Evolutionary conservation across 139 green algal species (phyloP), one percentile per base, ranked within the genome.

Genomic region (Auxenochlorella pyrenoidosa): DNA sequence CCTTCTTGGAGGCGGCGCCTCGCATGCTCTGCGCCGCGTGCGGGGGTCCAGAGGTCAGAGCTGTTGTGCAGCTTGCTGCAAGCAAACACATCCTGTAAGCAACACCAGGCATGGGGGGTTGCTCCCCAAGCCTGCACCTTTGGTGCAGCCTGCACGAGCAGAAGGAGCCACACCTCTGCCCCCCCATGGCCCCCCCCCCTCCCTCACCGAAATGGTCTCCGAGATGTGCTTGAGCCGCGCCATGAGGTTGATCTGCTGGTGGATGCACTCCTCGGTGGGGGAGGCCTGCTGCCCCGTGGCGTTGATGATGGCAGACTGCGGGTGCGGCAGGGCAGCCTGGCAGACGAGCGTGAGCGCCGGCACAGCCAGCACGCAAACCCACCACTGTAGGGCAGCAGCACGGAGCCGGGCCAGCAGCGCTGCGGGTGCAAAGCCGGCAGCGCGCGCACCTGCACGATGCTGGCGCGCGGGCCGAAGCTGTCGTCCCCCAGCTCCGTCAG

Each of bases 171-270:
- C 47, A 54, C 47, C 6, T 10, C 47, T 54, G 47, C 10, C 47
- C 47, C 47, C 47, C 47, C 8, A 18, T 6, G 47, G 47, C 47
- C 47, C 8, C 47, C 47, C 47, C 47, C 47, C 47, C 47, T 10
- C 47, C 47, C 47, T 34, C 34, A 92, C 92, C 90, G 94, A 94
- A 40, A 97, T 87, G 28, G 93, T 90, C 75, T 92, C 92, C 10
- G 87, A 88, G 36, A 96, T 90, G 85, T 95, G 93, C 59, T 86
- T 72, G 63, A 97, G 91, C 79, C 94, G 86, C 3, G 90, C 87
- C 63, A 96, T 85, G 73, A 99, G 88, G 54, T 96, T 91, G 4
- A 92, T 92, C 89, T 99, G 96, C 51, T 89, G 86, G 41, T 90
- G 60, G 54, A 99, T 95, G 88, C 83, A 88, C 22, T 91, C 90